Evolutionary conservation across 2,329 filamentous ascomycete species (phyloP).

Genomic region (Pseudogymnoascus sp.): DNA sequence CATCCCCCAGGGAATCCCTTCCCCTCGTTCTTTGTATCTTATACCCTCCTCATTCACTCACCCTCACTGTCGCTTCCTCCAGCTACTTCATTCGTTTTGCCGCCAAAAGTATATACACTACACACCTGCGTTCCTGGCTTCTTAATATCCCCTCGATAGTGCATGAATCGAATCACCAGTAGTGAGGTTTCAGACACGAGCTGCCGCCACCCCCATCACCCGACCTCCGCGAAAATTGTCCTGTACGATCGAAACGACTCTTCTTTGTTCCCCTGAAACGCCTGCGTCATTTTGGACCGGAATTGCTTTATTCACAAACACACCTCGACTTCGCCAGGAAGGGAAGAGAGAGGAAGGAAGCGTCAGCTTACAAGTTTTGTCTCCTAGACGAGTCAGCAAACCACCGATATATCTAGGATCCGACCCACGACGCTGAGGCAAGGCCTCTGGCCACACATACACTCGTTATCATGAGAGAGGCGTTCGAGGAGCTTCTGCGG

Average conservation of each 20-base stretch:
- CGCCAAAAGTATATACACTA: background rate
- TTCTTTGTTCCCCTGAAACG: background rate
- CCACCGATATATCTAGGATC: background rate
- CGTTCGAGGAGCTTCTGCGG: background rate
- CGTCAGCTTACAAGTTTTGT: background rate
- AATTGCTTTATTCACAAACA: background rate
- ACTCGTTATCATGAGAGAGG: background rate
- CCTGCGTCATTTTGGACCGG: background rate
- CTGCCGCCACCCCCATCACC: background rate
- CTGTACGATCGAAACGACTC: background rate
- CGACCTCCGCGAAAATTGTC: background rate
- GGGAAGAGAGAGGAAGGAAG: background rate
- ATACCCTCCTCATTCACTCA: background rate
- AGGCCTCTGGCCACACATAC: constrained; percentile 7
- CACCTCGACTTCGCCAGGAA: background rate
- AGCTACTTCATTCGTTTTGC: background rate
- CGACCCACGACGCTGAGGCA: background rate
- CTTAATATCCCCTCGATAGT: background rate
- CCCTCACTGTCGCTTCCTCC: background rate
- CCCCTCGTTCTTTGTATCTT: background rate
- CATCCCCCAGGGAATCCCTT: background rate
- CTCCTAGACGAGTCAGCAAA: background rate
- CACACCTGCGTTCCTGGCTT: background rate
- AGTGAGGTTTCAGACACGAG: background rate
- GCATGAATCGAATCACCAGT: background rate